Percentiles rank a stretch among this genome's conserved stretches.
Evolutionary conservation across 2,329 filamentous ascomycete species (phyloP).

Genomic region (Aspergillus unguis): DNA sequence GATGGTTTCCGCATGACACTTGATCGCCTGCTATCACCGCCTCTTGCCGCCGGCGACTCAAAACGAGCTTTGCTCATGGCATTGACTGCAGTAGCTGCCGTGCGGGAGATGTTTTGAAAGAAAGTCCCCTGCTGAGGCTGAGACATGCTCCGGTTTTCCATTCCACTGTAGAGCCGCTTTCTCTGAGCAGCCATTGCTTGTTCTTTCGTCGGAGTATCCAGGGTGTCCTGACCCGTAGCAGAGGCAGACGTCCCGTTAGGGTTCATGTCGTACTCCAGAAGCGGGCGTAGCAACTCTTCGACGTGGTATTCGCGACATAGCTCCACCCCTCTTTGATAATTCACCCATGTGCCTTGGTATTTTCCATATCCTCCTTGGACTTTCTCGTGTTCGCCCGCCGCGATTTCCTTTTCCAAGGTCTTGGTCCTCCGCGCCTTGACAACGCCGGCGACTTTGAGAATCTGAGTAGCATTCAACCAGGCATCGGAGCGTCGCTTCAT

Average conservation of each 20-base stretch:
- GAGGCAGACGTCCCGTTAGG: conserved; percentile 60
- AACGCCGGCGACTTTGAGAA: conserved; percentile 93
- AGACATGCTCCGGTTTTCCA: conserved; percentile 65
- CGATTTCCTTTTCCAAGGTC: conserved; percentile 95
- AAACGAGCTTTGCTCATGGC: conserved; percentile 95
- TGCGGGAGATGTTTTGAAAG: conserved; percentile 94
- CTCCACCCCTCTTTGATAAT: conserved; percentile 84
- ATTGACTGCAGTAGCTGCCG: conserved; percentile 86
- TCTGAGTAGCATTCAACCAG: conserved; percentile 97
- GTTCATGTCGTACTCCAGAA: conserved; percentile 50
- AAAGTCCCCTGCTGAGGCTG: conserved; percentile 73
- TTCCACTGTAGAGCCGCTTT: conserved; percentile 83
- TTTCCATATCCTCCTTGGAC: conserved; percentile 98
- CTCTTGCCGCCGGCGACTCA: conserved; percentile 75
- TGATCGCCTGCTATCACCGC: conserved; percentile 62
- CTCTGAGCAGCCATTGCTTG: conserved; percentile 95
- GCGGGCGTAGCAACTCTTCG: conserved; percentile 46
- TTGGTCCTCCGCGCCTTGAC: conserved; percentile 98
- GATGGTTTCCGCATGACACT: conserved; percentile 69
- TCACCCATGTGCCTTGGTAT: conserved; percentile 98
- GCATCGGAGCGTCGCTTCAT: conserved; percentile 95
- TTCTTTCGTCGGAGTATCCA: conserved; percentile 96
- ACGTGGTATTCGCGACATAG: conserved; percentile 74
- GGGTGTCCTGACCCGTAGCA: conserved; percentile 59
- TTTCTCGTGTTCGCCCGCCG: conserved; percentile 95